Conservation (phyloP, 352 stramenopile genomes). For the Pelagophyceae sp. region DNA sequence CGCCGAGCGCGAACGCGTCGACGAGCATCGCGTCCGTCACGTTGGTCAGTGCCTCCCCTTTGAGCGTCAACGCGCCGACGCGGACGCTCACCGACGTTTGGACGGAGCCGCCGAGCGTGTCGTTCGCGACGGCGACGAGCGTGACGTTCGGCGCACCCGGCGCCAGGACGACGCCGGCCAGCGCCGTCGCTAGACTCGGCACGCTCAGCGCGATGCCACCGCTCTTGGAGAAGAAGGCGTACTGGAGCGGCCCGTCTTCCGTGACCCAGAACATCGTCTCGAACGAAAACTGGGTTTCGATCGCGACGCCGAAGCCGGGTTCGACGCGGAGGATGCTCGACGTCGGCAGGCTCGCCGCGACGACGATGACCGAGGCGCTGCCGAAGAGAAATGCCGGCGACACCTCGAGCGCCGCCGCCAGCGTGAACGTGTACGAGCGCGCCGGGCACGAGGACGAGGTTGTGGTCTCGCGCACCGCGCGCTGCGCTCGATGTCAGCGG, state of each 20-base stretch:
- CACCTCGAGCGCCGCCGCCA: not conserved
- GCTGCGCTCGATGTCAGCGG: not conserved
- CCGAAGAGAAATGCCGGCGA: not conserved
- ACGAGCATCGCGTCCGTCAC: not conserved
- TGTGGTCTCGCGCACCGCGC: not conserved
- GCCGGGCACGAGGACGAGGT: not conserved
- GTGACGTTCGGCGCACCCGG: not conserved
- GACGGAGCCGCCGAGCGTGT: slow-evolving; percentile 3
- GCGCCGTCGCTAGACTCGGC: not conserved
- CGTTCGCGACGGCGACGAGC: slow-evolving; percentile 4
- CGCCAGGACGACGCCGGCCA: not conserved
- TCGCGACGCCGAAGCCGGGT: not conserved
- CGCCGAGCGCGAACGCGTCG: not conserved
- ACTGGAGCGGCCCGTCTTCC: not conserved
- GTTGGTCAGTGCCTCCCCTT: not conserved
- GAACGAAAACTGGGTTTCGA: slow-evolving; percentile 3
- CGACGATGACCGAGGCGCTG: not conserved
- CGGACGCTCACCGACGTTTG: not conserved
- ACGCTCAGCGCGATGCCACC: not conserved
- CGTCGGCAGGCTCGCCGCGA: not conserved
- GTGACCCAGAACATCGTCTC: not conserved
- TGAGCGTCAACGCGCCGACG: not conserved
- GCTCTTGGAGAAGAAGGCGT: not conserved
- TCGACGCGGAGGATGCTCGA: not conserved
- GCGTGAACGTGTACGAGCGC: not conserved